Base-by-base conservation (phyloP, 805 yeast genomes). In the Pichia scutulata region DNA sequence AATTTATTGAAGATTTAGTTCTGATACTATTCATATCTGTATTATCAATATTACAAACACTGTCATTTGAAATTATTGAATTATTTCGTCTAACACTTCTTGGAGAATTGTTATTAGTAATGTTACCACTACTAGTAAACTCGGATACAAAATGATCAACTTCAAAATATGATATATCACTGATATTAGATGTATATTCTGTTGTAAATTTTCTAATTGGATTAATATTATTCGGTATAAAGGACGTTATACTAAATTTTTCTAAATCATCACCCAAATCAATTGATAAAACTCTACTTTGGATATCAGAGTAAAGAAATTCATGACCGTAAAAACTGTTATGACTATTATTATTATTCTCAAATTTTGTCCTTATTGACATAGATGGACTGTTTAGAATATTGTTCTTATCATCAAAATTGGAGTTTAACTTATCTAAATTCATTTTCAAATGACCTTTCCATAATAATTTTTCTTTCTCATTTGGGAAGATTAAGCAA, bases 381-480 rank as follows among this genome's bases (percentile, higher is more conserved):
- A 13, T 28, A n/a, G 33, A 28, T 13, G 33, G 7, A 28, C 33
- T 13, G n/a, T 13, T 28, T 13, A 4, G n/a, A n/a, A n/a, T 13
- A 13, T 13, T 28, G 3, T 3, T 41, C 1, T 23, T 22, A 24
- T 33, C 7, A n/a, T 39, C 28, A 21, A 13, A 28, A 24, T n/a
- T 72, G 49, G 65, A 62, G 40, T 56, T 41, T 49, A 59, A 55
- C 37, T 48, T 52, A 3, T 48, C 43, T 1, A 50, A 10, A 22
- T 33, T 39, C 10, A 46, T 18, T 7, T 41, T 52, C 3, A 64
- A 37, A 9, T 65, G 57, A 36, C 70, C 69, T 10, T 51, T 48
- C 86, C 86, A 81, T 0, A 67, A 49, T 0, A 51, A 41, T 41
- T 56, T 58, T 51, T 80, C 85, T 2, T 48, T 24, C 5, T 52